Evolutionary conservation across 768 basidiomycete genomes (phyloP).

Genomic region (Leucocoprinus sp.): DNA sequence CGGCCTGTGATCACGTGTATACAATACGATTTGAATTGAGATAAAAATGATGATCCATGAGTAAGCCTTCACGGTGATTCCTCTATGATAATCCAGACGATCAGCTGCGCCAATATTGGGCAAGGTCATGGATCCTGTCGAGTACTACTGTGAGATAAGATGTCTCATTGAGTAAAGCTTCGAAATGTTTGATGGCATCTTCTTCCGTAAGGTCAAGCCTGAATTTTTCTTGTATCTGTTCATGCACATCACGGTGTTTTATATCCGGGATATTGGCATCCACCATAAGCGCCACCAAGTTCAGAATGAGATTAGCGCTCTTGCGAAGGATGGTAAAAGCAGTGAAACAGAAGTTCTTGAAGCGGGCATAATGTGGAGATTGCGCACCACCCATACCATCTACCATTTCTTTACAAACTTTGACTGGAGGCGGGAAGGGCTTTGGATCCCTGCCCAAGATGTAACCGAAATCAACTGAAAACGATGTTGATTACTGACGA

Average conservation of each 20-base stretch:
- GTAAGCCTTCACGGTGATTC: too few relatives aligned
- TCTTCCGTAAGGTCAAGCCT: conserved; percentile 90
- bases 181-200: conserved; percentile 96
- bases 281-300: conserved; percentile 94
- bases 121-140: conserved; percentile 88
- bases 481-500: conserved; percentile 7
- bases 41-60: too few relatives aligned
- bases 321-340: conserved; percentile 95
- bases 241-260: conserved; percentile 80
- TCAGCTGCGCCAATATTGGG: conserved; percentile 82
- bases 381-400: conserved; percentile 98
- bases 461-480: conserved; percentile 92
- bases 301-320: conserved; percentile 94
- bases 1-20: too few relatives aligned
- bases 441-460: conserved; percentile 97
- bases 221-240: conserved; percentile 95
- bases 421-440: conserved; percentile 94
- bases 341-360: conserved; percentile 97
- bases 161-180: conserved; percentile 87
- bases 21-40: too few relatives aligned
- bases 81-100: too few relatives aligned
- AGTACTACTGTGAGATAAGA: conserved; percentile 89
- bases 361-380: conserved; percentile 91
- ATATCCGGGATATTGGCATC: conserved; percentile 98
- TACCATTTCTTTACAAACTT: conserved; percentile 99